phyloP scores from a whole-genome alignment of 441 rosid species.

The Capsella rubella region DNA sequence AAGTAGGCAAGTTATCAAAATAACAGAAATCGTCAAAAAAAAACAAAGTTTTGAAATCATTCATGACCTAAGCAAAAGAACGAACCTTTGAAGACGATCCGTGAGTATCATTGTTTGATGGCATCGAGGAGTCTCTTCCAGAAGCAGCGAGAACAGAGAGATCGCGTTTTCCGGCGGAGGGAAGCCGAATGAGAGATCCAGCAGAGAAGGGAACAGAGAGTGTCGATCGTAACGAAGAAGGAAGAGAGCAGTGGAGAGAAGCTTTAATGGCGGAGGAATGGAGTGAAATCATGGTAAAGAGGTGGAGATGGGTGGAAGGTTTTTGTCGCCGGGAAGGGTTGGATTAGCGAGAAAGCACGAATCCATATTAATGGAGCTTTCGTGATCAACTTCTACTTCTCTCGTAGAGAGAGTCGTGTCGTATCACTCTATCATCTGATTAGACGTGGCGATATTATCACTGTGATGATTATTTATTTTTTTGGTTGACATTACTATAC shows the following conservation, averaged over 20 bases:
- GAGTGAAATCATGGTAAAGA: slow-evolving; percentile 26
- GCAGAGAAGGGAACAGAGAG: slow-evolving; percentile 31
- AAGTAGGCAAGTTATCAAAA: not conserved
- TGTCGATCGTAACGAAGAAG: slow-evolving; percentile 24
- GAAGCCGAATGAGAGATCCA: not conserved
- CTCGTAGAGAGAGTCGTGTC: slow-evolving; percentile 29
- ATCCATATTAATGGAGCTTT: slow-evolving; percentile 5
- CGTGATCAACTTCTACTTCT: slow-evolving; percentile 13
- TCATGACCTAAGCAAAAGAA: not conserved
- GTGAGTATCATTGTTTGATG: slow-evolving; percentile 31
- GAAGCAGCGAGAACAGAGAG: slow-evolving; percentile 45
- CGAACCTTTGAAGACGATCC: slow-evolving; percentile 45
- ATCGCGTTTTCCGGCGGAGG: slow-evolving; percentile 21
- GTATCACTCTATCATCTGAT: slow-evolving; percentile 8
- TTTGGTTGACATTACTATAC: not conserved
- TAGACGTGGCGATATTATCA: slow-evolving; percentile 11
- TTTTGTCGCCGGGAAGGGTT: slow-evolving; percentile 10
- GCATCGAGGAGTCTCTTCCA: slow-evolving; percentile 18
- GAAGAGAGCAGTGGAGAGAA: slow-evolving; percentile 13
- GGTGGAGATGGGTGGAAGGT: not conserved
- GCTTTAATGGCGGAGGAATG: slow-evolving; percentile 41
- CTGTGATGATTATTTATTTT: not conserved
- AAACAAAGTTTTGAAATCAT: not conserved
- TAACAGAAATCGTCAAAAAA: not conserved
- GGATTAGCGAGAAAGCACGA: not conserved